phyloP scores from a whole-genome alignment of 768 basidiomycete genomes.

The Lactifluus pinguis region DNA sequence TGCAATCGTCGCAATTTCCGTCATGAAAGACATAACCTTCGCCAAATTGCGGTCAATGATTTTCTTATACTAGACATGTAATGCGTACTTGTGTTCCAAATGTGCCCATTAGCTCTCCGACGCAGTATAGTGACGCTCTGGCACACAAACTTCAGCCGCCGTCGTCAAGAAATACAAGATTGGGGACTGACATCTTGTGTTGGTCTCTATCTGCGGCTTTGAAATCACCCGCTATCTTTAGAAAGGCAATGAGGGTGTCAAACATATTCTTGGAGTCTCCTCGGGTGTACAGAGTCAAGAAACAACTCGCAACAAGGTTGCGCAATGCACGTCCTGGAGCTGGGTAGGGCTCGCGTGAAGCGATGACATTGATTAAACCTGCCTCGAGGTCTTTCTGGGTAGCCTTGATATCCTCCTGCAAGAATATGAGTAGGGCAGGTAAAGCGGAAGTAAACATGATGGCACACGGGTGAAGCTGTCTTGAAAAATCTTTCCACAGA shows the following conservation, averaged over 20 bases:
- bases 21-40: slow-evolving; percentile 93
- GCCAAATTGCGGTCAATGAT: not conserved
- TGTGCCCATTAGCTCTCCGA: slow-evolving; percentile 80
- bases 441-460: not conserved
- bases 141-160: not conserved
- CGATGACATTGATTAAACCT: slow-evolving; percentile 56
- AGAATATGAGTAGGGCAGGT: not conserved
- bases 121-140: slow-evolving; percentile 77
- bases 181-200: slow-evolving; percentile 50
- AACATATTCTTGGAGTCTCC: slow-evolving; percentile 82
- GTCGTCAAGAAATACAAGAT: not conserved
- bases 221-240: slow-evolving; percentile 65
- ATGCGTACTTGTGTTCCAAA: slow-evolving; percentile 73
- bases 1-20: slow-evolving; percentile 62
- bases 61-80: not conserved
- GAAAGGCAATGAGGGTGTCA: slow-evolving; percentile 71
- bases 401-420: slow-evolving; percentile 58
- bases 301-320: slow-evolving; percentile 67
- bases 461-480: slow-evolving; percentile 43
- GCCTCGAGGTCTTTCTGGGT: slow-evolving; percentile 55
- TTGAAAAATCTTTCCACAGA: slow-evolving; percentile 50
- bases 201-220: slow-evolving; percentile 49
- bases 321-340: slow-evolving; percentile 81
- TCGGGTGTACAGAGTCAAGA: slow-evolving; percentile 61
- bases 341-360: slow-evolving; percentile 59